Conservation (phyloP, 2,329 filamentous ascomycete genomes). For the Esteya vermicola region DNA sequence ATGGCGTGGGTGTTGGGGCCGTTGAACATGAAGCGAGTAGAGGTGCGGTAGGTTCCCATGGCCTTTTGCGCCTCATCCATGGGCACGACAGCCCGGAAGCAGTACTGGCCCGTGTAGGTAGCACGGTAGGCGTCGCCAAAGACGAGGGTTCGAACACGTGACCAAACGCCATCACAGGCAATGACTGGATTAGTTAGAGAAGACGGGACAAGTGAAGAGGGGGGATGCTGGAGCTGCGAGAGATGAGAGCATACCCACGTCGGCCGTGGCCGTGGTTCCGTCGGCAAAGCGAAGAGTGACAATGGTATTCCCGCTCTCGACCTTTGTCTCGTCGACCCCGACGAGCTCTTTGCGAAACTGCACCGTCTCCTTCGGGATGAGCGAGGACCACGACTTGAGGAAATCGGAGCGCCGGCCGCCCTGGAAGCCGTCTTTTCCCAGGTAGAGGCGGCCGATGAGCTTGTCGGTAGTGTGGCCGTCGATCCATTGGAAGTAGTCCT, state of each 20-base stretch:
- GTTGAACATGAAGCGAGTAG: conserved; percentile 39
- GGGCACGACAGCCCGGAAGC: conserved; percentile 46
- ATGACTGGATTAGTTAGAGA: conserved; percentile 25
- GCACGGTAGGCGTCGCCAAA: conserved; percentile 30
- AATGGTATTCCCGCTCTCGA: too few species aligned
- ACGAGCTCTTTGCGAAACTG: conserved; percentile 20
- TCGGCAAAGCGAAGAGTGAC: conserved; percentile 17
- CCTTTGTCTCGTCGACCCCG: conserved; percentile 13
- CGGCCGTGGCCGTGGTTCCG: conserved; percentile 15
- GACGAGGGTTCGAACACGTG: conserved; percentile 34
- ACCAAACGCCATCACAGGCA: conserved; percentile 52
- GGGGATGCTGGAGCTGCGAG: too few species aligned
- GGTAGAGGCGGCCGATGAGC: conserved; percentile 19
- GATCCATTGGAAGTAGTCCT: conserved; percentile 29
- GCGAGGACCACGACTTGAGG: conserved; percentile 21
- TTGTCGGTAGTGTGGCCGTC: conserved; percentile 18
- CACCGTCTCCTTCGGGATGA: conserved; percentile 15
- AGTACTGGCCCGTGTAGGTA: conserved; percentile 42
- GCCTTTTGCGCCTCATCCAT: conserved; percentile 38
- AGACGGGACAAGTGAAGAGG: too few species aligned
- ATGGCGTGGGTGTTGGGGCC: conserved; percentile 43
- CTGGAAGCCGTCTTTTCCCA: conserved; percentile 27
- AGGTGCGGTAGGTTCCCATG: conserved; percentile 33
- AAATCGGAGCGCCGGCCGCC: conserved; percentile 25
- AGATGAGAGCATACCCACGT: conserved; percentile 19